A percentile compares a stretch with the other conserved stretches of the same genome.
phyloP scores from a whole-genome alignment of 495 filamentous ascomycete species.

The Penicillium diatomitis region DNA sequence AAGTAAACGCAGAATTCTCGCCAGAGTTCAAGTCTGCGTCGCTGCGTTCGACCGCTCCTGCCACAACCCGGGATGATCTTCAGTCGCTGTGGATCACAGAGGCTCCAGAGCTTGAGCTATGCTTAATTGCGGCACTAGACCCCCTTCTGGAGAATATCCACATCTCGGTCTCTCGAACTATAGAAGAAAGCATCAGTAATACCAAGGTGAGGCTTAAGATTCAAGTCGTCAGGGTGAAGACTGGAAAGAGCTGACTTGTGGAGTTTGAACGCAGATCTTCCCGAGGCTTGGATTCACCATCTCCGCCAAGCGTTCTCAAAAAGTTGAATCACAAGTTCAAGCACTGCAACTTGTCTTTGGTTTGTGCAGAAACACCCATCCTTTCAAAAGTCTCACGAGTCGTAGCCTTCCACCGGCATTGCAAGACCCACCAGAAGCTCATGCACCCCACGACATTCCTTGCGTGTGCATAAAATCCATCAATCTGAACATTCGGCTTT shows the following conservation, averaged over 20 bases:
- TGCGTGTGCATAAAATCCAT: slow-evolving; percentile 14
- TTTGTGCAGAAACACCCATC: slow-evolving; percentile 7
- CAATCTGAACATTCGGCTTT: slow-evolving; percentile 15
- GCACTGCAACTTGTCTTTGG: slow-evolving; percentile 15
- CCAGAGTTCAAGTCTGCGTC: background rate
- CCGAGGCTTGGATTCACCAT: slow-evolving; percentile 21
- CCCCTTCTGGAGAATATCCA: background rate
- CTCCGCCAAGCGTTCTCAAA: slow-evolving; percentile 13
- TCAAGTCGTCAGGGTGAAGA: too few relatives aligned
- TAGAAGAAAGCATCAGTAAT: slow-evolving; percentile 17
- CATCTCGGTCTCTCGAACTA: slow-evolving; percentile 8
- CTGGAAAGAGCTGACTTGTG: too few relatives aligned
- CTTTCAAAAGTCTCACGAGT: background rate
- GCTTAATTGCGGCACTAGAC: slow-evolving; percentile 10
- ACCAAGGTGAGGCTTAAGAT: slow-evolving; percentile 12
- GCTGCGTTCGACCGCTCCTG: background rate
- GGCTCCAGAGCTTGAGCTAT: slow-evolving; percentile 20
- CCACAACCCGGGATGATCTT: slow-evolving; percentile 4
- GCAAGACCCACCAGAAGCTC: slow-evolving; percentile 7
- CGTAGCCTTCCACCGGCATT: slow-evolving; percentile 12
- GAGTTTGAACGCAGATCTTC: slow-evolving; percentile 20
- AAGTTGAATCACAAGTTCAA: background rate
- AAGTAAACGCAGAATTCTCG: slow-evolving; percentile 4
- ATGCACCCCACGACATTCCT: slow-evolving; percentile 12
- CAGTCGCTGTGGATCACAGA: slow-evolving; percentile 21